Percentiles rank a stretch among this genome's conserved stretches.
phyloP scores from a whole-genome alignment of 495 filamentous ascomycete species.

The Neurospora africana region DNA sequence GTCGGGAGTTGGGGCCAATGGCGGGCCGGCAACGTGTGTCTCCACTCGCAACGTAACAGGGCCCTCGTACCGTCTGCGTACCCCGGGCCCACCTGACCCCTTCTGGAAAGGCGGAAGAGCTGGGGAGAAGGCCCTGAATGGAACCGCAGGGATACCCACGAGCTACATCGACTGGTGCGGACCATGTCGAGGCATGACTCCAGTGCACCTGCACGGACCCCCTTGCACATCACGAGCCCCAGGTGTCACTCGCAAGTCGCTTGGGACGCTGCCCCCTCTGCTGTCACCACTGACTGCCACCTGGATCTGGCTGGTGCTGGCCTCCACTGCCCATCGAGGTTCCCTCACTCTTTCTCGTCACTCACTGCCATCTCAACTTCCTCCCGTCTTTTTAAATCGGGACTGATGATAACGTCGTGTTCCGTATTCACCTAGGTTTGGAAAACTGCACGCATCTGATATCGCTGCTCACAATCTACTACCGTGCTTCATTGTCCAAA shows the following conservation, averaged over 20 bases:
- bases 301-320: not conserved
- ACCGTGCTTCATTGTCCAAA: not conserved
- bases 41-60: slow-evolving; percentile 4
- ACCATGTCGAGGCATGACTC: not conserved
- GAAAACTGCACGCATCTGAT: too few relatives aligned
- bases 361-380: slow-evolving; percentile 4
- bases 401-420: not conserved
- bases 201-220: slow-evolving; percentile 1
- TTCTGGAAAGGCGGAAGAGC: not conserved
- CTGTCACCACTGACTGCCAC: too few relatives aligned
- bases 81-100: not conserved
- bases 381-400: not conserved
- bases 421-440: too few relatives aligned
- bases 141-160: slow-evolving; percentile 3
- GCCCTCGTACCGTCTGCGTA: slow-evolving; percentile 8
- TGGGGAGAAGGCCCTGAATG: not conserved
- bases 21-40: not conserved
- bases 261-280: not conserved
- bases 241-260: slow-evolving; percentile 9
- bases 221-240: slow-evolving; percentile 17
- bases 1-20: slow-evolving; percentile 1
- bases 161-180: slow-evolving; percentile 4
- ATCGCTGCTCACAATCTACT: not conserved
- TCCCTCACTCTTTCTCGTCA: slow-evolving; percentile 4
- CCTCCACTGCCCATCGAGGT: slow-evolving; percentile 1